Evolutionary conservation across 1,284 basidiomycete species (phyloP).

Genomic region (Sporisorium graminicola): DNA sequence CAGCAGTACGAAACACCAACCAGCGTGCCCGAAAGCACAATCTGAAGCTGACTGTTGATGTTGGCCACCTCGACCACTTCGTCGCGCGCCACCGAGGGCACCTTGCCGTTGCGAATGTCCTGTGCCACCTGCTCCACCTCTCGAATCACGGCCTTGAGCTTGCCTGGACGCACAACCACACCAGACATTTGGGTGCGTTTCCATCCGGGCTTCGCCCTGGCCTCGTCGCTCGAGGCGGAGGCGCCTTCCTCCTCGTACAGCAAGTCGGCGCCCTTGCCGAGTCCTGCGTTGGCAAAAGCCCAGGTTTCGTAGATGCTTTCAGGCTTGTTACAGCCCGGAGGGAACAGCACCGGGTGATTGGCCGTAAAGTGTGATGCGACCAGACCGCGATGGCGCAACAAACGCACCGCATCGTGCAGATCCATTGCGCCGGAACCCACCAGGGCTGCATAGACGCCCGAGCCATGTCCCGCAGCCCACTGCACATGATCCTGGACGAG

Average conservation of each 20-base stretch:
- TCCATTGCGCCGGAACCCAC: conserved; percentile 57
- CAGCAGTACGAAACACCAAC: conserved; percentile 66
- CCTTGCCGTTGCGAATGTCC: conserved; percentile 57
- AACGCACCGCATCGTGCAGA: conserved; percentile 60
- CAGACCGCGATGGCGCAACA: conserved; percentile 64
- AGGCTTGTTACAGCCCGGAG: conserved; percentile 60
- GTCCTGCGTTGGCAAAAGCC: conserved; percentile 67
- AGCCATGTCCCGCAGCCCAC: conserved; percentile 64
- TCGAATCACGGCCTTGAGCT: conserved; percentile 51
- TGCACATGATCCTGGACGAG: conserved; percentile 61
- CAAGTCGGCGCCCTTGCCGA: conserved; percentile 60
- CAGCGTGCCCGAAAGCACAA: conserved; percentile 63
- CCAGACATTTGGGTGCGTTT: conserved; percentile 66
- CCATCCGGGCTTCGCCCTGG: conserved; percentile 43
- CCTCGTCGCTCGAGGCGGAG: conserved; percentile 4
- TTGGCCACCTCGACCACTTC: conserved; percentile 68
- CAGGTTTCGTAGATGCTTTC: conserved; percentile 68
- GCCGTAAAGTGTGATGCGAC: conserved; percentile 52
- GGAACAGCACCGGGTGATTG: conserved; percentile 62
- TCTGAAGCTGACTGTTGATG: conserved; percentile 66
- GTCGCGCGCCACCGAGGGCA: conserved; percentile 57
- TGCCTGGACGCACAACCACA: conserved; percentile 62
- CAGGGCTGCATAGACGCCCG: conserved; percentile 65
- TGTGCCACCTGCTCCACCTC: conserved; percentile 52
- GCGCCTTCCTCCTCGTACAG: conserved; percentile 29